A percentile compares a stretch with the other conserved stretches of the same genome.
These are phyloP conservation scores for Thoreauomyces humboldtii DNA, from an alignment of 192 early-diverging fungal genomes.

Conservation along the genomic window DNA sequence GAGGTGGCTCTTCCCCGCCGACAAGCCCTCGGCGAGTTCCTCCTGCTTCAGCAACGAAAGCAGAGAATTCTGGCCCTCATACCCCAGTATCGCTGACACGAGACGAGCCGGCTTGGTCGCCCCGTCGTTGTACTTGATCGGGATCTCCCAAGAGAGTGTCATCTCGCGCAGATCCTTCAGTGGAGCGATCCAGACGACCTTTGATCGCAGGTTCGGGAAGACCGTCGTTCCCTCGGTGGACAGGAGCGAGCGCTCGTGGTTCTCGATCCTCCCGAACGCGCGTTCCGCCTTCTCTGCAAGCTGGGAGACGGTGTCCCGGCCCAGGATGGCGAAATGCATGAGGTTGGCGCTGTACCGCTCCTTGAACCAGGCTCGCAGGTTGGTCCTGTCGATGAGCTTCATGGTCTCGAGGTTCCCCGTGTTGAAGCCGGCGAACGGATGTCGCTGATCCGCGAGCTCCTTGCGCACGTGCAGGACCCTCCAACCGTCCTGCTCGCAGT, in stretches of 20 bases:
- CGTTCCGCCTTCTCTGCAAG: conserved; percentile 21
- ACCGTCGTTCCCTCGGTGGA: conserved; percentile 2
- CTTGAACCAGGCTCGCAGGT: conserved; percentile 34
- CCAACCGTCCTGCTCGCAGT: conserved; percentile 40
- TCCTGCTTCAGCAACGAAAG: conserved; percentile 29
- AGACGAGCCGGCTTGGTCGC: conserved; percentile 31
- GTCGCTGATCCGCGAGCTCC: conserved; percentile 28
- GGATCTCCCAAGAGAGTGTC: conserved; percentile 39
- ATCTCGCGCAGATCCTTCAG: conserved; percentile 38
- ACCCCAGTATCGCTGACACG: conserved; percentile 27
- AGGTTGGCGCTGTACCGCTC: conserved; percentile 35
- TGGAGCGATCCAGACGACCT: conserved; percentile 37
- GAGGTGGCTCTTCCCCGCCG: conserved; percentile 25
- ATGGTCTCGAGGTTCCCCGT: conserved; percentile 49
- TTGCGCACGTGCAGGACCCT: conserved; percentile 38
- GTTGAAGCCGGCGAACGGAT: conserved; percentile 45
- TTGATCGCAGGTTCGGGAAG: conserved; percentile 15
- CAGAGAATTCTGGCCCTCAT: conserved; percentile 37
- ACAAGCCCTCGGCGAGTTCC: conserved; percentile 32
- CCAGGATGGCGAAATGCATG: conserved; percentile 40
- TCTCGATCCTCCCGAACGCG: conserved; percentile 13
- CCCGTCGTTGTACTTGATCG: conserved; percentile 25
- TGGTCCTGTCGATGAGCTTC: conserved; percentile 31
- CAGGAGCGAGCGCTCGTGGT: neutral
- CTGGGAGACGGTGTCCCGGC: conserved; percentile 20